phyloP scores from a whole-genome alignment of 148 eudicot genomes.

The Rhododendron molle region DNA sequence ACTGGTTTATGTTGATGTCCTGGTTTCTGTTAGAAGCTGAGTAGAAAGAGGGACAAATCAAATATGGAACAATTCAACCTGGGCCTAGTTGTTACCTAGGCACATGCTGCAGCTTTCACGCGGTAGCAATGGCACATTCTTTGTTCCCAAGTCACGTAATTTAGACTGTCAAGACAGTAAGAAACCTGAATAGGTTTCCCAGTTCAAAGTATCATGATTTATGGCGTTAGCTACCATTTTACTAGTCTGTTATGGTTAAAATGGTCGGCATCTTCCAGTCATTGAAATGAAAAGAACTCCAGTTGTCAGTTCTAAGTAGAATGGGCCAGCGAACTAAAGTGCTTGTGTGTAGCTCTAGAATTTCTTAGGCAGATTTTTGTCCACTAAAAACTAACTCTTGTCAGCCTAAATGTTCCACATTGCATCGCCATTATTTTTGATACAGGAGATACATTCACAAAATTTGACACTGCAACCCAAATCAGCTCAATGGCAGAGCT shows the following conservation, averaged over 20 bases:
- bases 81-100: neutral
- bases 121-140: neutral
- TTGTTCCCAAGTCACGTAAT: neutral
- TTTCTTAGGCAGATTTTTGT: neutral
- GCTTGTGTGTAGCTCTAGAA: neutral
- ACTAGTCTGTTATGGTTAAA: neutral
- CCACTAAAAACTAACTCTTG: neutral
- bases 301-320: no score
- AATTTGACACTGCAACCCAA: conserved; percentile 32
- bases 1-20: neutral
- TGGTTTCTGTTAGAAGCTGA: neutral
- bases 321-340: neutral
- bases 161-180: neutral
- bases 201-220: neutral
- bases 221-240: neutral
- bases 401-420: neutral
- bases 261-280: neutral
- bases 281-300: neutral
- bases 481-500: conserved; percentile 11
- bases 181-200: neutral
- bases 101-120: neutral
- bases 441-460: conserved; percentile 16
- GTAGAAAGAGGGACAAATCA: neutral
- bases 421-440: neutral
- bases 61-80: neutral